phyloP scores from a whole-genome alignment of 257 asterid species.

The Fraxinus americana region DNA sequence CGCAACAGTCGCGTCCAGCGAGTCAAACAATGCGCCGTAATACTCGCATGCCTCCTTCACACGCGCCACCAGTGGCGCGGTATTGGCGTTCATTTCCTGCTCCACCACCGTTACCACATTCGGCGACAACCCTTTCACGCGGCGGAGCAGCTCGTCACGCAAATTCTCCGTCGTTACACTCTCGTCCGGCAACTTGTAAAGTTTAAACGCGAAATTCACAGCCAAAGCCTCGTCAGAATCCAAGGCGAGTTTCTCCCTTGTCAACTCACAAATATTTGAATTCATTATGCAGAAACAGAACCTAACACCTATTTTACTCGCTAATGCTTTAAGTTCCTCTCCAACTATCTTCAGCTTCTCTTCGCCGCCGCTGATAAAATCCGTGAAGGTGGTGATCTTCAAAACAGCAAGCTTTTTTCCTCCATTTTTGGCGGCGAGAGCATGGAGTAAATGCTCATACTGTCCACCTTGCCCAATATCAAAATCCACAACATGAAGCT shows the following conservation, averaged over 20 bases:
- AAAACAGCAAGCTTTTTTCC: constrained; percentile 32
- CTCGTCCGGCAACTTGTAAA: constrained; percentile 77
- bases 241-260: constrained; percentile 43
- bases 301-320: constrained; percentile 49
- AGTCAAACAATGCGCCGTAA: constrained; percentile 67
- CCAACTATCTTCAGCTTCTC: constrained; percentile 44
- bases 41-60: constrained; percentile 61
- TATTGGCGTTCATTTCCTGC: constrained; percentile 76
- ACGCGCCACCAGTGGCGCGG: constrained; percentile 70
- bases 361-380: constrained; percentile 33
- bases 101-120: constrained; percentile 72
- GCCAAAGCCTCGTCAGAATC: constrained; percentile 57
- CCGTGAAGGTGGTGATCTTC: constrained; percentile 65
- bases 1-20: constrained; percentile 61
- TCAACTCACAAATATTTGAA: constrained; percentile 34
- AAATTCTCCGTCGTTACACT: constrained; percentile 84
- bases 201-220: constrained; percentile 72
- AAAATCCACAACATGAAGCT: constrained; percentile 77
- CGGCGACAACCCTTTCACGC: constrained; percentile 69
- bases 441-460: constrained; percentile 77
- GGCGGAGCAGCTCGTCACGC: constrained; percentile 74
- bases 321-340: constrained; percentile 36
- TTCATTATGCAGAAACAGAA: constrained; percentile 37
- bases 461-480: constrained; percentile 79
- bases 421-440: constrained; percentile 52